Conservation (phyloP, 176 grass and related monocot genomes). For the Microstegium vimineum region DNA sequence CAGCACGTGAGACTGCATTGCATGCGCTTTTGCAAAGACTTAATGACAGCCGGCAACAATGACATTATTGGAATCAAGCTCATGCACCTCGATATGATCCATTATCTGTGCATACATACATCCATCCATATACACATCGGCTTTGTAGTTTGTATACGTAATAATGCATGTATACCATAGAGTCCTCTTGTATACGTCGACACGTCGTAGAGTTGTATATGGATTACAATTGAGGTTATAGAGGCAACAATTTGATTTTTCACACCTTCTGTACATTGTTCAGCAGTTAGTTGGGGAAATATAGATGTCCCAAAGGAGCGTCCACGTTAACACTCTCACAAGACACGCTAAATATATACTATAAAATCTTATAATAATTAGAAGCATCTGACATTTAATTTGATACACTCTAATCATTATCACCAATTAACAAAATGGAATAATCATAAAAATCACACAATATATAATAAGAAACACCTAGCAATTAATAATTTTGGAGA, state of each 20-base stretch:
- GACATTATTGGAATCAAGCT: background rate
- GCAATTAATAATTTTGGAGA: too few species aligned
- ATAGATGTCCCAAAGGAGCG: too few species aligned
- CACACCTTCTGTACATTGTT: background rate
- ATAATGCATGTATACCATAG: background rate
- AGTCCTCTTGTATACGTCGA: background rate
- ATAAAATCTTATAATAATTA: too few species aligned
- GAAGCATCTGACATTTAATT: too few species aligned
- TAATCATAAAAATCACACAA: too few species aligned
- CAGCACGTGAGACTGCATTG: constrained; percentile 1
- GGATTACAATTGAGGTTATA: background rate
- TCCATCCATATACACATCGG: background rate
- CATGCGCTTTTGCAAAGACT: constrained; percentile 2
- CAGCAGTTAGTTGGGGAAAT: too few species aligned
- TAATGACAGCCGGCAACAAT: constrained; percentile 14
- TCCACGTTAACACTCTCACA: too few species aligned
- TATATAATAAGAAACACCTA: too few species aligned
- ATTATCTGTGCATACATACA: background rate
- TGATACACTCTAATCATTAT: too few species aligned
- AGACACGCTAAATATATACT: too few species aligned
- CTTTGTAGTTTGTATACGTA: background rate
- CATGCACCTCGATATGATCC: background rate
- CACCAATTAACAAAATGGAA: too few species aligned
- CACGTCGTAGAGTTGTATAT: background rate
- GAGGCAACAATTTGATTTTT: background rate